Evolutionary conservation across 768 basidiomycete genomes (phyloP).

Genomic region (Boletus bicolor): DNA sequence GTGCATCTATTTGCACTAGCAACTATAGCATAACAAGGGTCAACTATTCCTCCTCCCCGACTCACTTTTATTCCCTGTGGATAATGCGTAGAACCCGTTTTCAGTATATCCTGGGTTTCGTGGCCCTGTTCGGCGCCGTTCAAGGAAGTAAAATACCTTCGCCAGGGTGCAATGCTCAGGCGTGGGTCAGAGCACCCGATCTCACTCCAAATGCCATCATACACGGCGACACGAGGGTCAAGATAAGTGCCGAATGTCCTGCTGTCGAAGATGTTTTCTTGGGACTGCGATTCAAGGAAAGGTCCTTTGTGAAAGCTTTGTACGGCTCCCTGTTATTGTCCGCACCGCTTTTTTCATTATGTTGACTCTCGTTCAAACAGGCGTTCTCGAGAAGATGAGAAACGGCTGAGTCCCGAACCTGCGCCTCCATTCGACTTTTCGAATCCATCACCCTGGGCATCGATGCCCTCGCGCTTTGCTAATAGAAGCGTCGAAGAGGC

Average conservation of each 20-base stretch:
- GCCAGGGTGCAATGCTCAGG: conserved; percentile 1
- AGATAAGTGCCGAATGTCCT: conserved; percentile 16
- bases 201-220: conserved; percentile 12
- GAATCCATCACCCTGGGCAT: neutral
- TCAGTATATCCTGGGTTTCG: too few relatives aligned
- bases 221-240: conserved; percentile 13
- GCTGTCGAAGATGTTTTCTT: conserved; percentile 1
- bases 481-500: neutral
- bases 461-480: neutral
- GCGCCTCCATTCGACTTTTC: too few relatives aligned
- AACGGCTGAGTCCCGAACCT: neutral
- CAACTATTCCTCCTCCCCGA: too few relatives aligned
- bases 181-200: conserved; percentile 22
- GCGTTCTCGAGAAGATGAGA: neutral
- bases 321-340: neutral
- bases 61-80: too few relatives aligned
- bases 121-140: too few relatives aligned
- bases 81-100: too few relatives aligned
- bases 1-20: too few relatives aligned
- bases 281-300: conserved; percentile 21
- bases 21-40: too few relatives aligned
- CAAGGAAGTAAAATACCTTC: too few relatives aligned
- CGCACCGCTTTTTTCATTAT: neutral
- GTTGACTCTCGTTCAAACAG: neutral
- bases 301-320: conserved; percentile 15